These are phyloP conservation scores for Trichophaea hybrida DNA, from an alignment of 2,329 filamentous ascomycete species.

Conservation along the genomic window DNA sequence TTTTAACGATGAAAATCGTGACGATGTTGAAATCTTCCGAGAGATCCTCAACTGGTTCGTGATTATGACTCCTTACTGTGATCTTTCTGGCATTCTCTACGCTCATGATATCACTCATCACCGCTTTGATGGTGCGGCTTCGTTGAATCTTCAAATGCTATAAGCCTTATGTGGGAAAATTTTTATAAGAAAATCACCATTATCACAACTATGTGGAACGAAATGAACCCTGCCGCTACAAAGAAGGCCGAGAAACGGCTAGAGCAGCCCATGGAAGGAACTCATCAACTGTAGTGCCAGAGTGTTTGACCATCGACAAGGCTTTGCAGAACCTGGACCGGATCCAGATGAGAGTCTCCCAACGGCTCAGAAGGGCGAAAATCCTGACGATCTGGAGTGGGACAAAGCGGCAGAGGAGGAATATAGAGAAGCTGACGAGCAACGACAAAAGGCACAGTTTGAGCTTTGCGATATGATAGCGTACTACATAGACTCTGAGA, in stretches of 20 bases:
- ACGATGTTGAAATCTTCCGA: background rate
- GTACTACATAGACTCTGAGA: background rate
- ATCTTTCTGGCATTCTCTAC: constrained; percentile 3
- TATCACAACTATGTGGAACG: constrained; percentile 3
- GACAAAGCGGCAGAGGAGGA: background rate
- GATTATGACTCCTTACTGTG: background rate
- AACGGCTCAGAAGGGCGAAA: too few species aligned
- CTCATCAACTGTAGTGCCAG: background rate
- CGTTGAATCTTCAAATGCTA: constrained; percentile 2
- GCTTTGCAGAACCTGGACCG: background rate
- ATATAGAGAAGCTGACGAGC: background rate
- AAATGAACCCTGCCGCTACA: background rate
- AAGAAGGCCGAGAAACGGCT: background rate
- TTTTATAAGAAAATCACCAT: background rate
- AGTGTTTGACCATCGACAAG: background rate
- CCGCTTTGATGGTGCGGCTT: background rate
- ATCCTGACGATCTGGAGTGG: too few species aligned
- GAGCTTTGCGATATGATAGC: background rate
- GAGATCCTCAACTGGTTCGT: constrained; percentile 4
- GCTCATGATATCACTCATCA: background rate
- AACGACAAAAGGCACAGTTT: background rate
- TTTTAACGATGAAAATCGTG: background rate
- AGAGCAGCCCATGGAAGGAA: background rate
- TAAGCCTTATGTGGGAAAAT: background rate
- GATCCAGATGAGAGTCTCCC: background rate